A percentile compares a stretch with the other conserved stretches of the same genome.
These are phyloP conservation scores for Solanum pimpinellifolium DNA, from an alignment of 257 asterid species.

Conservation along the genomic window DNA sequence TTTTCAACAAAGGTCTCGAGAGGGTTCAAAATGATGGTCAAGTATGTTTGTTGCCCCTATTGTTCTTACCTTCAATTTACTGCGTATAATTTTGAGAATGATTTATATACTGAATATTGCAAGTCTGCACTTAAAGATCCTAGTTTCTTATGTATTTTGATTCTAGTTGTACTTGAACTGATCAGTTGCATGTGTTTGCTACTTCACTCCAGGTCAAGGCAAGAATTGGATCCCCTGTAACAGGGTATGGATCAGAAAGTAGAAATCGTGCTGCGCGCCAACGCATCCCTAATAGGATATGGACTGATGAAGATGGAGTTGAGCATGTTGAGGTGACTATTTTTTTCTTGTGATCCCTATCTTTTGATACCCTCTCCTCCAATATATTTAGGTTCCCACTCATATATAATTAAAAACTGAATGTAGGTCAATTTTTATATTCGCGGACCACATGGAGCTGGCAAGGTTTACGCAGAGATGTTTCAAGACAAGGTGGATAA, in stretches of 20 bases:
- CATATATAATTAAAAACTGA: neutral
- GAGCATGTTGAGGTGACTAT: constrained; percentile 66
- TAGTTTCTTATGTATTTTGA: neutral
- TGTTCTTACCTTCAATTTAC: neutral
- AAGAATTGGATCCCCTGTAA: constrained; percentile 77
- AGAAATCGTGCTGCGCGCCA: constrained; percentile 97
- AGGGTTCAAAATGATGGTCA: constrained; percentile 82
- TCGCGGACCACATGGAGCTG: constrained; percentile 91
- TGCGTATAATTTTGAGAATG: neutral
- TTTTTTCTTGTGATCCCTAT: neutral
- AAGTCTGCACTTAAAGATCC: neutral
- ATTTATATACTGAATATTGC: neutral
- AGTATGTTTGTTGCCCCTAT: constrained; percentile 22
- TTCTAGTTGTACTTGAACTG: neutral
- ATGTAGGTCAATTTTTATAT: constrained; percentile 74
- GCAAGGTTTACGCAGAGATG: constrained; percentile 80
- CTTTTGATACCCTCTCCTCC: neutral
- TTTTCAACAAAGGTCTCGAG: constrained; percentile 70
- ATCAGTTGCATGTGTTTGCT: neutral
- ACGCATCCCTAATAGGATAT: constrained; percentile 60
- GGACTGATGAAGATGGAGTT: constrained; percentile 85
- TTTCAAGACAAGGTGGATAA: constrained; percentile 75
- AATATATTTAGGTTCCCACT: neutral
- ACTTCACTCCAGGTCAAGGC: constrained; percentile 52
- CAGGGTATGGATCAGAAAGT: constrained; percentile 87